Percentiles rank a stretch among this genome's conserved stretches.
Evolutionary conservation across 495 filamentous ascomycete genomes (phyloP).

Genomic region (Chaetomium cochliodes): DNA sequence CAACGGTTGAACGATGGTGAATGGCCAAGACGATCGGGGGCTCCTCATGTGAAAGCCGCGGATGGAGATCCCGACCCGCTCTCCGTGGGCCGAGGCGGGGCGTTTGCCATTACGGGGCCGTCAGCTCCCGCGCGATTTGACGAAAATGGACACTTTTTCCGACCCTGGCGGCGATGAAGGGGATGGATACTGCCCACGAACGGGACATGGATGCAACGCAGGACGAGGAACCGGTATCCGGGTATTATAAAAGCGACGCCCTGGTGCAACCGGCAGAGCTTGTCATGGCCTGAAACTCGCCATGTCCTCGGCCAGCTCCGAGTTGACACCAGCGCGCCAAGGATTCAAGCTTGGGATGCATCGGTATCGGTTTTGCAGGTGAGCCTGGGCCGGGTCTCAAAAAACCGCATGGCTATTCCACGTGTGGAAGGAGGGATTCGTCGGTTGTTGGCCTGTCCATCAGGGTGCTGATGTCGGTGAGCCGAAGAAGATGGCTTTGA

Average conservation of each 20-base stretch:
- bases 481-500: no score
- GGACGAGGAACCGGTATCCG: neutral
- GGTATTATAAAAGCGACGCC: neutral
- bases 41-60: constrained; percentile 8
- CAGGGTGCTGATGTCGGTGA: no score
- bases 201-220: neutral
- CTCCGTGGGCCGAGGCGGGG: neutral
- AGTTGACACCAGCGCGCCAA: neutral
- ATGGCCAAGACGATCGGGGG: neutral
- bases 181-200: neutral
- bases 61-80: constrained; percentile 7
- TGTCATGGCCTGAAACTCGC: neutral
- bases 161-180: neutral
- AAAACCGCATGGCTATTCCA: no score
- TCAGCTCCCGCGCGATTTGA: neutral
- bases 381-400: no score
- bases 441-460: no score
- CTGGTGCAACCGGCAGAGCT: neutral
- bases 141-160: constrained; percentile 4
- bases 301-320: neutral
- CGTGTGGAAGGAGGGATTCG: no score
- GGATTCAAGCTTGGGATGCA: no score
- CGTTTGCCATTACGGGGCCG: neutral
- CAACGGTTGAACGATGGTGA: neutral
- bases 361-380: no score